Conservation (phyloP, 2,329 filamentous ascomycete species). For the Pleoardoris graminearum region DNA sequence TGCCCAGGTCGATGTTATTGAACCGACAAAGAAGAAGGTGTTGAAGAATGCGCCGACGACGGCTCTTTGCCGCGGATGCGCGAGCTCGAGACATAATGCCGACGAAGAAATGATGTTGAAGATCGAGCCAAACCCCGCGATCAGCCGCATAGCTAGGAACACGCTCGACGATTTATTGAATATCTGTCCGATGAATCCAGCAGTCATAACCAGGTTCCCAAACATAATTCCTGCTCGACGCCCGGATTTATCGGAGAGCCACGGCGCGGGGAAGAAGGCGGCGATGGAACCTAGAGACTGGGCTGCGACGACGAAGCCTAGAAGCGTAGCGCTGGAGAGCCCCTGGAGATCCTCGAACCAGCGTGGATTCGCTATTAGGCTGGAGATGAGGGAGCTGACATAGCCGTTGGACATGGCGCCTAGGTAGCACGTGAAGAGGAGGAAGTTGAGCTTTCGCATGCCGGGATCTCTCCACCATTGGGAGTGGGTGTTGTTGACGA, state of each 20-base stretch:
- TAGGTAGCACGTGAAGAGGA: constrained; percentile 22
- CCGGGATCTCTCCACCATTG: constrained; percentile 22
- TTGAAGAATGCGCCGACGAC: constrained; percentile 22
- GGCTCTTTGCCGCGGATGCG: constrained; percentile 19
- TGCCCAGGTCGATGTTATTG: constrained; percentile 14
- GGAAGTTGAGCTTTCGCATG: constrained; percentile 18
- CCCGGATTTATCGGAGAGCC: constrained; percentile 21
- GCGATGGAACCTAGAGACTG: constrained; percentile 21
- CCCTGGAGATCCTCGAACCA: constrained; percentile 15
- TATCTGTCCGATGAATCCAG: constrained; percentile 14
- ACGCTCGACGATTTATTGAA: constrained; percentile 8
- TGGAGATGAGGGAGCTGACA: constrained; percentile 22
- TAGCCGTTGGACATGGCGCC: constrained; percentile 25
- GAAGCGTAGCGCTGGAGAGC: constrained; percentile 8
- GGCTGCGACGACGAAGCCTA: constrained; percentile 20
- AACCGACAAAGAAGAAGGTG: constrained; percentile 20
- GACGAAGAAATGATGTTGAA: constrained; percentile 18
- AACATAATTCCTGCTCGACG: constrained; percentile 16
- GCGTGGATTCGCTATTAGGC: constrained; percentile 17
- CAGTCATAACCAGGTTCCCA: constrained; percentile 17
- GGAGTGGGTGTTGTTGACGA: too few relatives aligned
- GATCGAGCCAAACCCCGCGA: constrained; percentile 17
- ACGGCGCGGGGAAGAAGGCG: constrained; percentile 25
- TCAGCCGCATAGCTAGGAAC: constrained; percentile 15
- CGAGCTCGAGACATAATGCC: constrained; percentile 19